Base-by-base conservation (phyloP, 257 asterid species). In the Oldenlandia corymbosa region DNA sequence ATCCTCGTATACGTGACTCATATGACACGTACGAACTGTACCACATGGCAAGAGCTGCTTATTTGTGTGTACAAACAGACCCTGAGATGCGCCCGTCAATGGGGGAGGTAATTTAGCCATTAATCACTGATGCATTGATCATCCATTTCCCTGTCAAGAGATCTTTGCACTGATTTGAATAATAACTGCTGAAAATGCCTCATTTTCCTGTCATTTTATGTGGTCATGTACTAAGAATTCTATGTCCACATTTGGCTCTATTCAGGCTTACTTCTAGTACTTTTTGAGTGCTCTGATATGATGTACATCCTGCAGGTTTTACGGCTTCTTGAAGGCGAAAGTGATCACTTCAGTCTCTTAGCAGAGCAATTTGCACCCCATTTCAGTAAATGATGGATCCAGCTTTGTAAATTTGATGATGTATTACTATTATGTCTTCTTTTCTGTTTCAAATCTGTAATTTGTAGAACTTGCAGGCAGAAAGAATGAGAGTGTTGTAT, bases 11-110 rank as follows among this genome's bases (percentile, higher is more conserved):
- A 37, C 80, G 78, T 2, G 89, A 88, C 42, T 80, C 87, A 7
- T 88, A 84, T 36, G 84, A 72, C 80, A 85, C 86, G 11, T 74
- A 68, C 53, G 88, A 88, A 72, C 71, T 88, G 60, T 85, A 88
- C 83, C 80, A 78, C 72, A 85, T 88, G 94, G 94, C 88, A 51
- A 81, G 75, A 71, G 75, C 91, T 20, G 91, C 96, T 2, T 88
- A 69, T 64, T 56, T 85, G 60, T 83, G 96, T 49, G 79, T 85
- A 71, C 94, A 83, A 74, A 75, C 81, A 57, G 80, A 83, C 58
- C 94, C 96, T 1, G 84, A 73, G 69, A 79, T 72, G 75, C 83
- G 94, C 66, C 96, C 96, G 60, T 81, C 96, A 51, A 85, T 83
- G 94, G 84, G 81, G 2, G 88, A 88, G 91, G 96, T 88, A 74